phyloP scores from a whole-genome alignment of 768 basidiomycete genomes.

The Tricholoma bakamatsutake region DNA sequence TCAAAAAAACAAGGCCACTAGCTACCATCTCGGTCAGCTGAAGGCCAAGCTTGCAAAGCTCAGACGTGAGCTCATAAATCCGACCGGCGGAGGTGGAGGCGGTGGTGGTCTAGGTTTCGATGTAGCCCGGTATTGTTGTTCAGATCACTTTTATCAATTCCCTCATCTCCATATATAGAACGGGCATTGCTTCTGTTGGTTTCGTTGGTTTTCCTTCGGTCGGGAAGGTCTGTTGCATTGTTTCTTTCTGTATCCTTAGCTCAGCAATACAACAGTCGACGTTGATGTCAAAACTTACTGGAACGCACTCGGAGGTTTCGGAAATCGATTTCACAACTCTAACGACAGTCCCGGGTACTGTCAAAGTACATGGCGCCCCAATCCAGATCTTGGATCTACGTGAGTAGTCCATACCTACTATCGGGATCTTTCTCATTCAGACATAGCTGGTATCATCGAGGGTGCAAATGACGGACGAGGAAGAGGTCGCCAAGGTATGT shows the following conservation, averaged over 20 bases:
- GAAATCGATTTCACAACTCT: slow-evolving; percentile 97
- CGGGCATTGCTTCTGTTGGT: slow-evolving; percentile 95
- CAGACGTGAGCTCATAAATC: slow-evolving; percentile 84
- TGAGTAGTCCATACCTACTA: slow-evolving; percentile 31
- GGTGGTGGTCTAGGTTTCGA: slow-evolving; percentile 92
- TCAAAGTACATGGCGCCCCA: slow-evolving; percentile 93
- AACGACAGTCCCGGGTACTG: slow-evolving; percentile 90
- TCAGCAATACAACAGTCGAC: slow-evolving; percentile 53
- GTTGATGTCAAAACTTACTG: slow-evolving; percentile 92
- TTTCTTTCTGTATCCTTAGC: neutral
- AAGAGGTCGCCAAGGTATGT: slow-evolving; percentile 87
- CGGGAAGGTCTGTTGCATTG: slow-evolving; percentile 58
- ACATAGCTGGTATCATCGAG: slow-evolving; percentile 90
- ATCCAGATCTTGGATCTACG: slow-evolving; percentile 93
- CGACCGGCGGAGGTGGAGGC: slow-evolving; percentile 70
- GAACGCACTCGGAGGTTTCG: slow-evolving; percentile 93
- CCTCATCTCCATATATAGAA: slow-evolving; percentile 36
- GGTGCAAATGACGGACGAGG: slow-evolving; percentile 96
- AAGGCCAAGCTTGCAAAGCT: slow-evolving; percentile 99
- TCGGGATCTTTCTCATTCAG: neutral
- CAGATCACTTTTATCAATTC: neutral
- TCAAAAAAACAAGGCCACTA: slow-evolving; percentile 94
- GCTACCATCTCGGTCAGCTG: slow-evolving; percentile 93
- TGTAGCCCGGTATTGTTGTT: slow-evolving; percentile 58
- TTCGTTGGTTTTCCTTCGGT: slow-evolving; percentile 93